These are phyloP conservation scores for Coprinopsis sp. DNA, from an alignment of 768 basidiomycete species.

Conservation along the genomic window DNA sequence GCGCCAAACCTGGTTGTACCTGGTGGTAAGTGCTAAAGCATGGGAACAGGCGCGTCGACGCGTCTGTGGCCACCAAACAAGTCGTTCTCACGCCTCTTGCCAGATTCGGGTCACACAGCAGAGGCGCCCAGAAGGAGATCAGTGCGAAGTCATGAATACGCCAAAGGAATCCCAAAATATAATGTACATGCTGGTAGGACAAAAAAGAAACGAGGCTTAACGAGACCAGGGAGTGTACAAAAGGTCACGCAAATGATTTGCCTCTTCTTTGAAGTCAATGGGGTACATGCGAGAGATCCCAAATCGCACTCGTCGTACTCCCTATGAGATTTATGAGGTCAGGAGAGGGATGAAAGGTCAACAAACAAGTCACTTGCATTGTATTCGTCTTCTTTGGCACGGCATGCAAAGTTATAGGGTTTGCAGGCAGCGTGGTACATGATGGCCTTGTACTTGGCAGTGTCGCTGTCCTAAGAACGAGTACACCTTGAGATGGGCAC, in stretches of 20 bases:
- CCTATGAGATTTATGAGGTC: slow-evolving; percentile 40
- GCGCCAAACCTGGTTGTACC: too few relatives aligned
- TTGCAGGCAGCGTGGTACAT: slow-evolving; percentile 18
- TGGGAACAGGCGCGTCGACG: not conserved
- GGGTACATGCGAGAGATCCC: slow-evolving; percentile 64
- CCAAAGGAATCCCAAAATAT: not conserved
- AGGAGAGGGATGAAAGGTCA: not conserved
- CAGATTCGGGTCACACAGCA: slow-evolving; percentile 10
- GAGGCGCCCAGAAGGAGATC: too few relatives aligned
- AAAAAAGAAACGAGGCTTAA: slow-evolving; percentile 15
- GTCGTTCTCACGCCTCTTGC: slow-evolving; percentile 1
- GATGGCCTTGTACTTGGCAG: not conserved
- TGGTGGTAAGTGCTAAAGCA: too few relatives aligned
- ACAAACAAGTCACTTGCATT: slow-evolving; percentile 59
- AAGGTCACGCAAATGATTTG: slow-evolving; percentile 50
- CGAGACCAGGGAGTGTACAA: slow-evolving; percentile 59
- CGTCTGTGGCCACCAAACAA: not conserved
- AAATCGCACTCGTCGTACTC: slow-evolving; percentile 77
- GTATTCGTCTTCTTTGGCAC: slow-evolving; percentile 83
- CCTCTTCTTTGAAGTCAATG: slow-evolving; percentile 70
- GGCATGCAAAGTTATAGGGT: slow-evolving; percentile 77
- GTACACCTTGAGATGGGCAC: slow-evolving; percentile 62
- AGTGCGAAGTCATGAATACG: not conserved
- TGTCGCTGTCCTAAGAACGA: slow-evolving; percentile 13
- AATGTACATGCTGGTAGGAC: slow-evolving; percentile 4